phyloP scores from a whole-genome alignment of 1,139 yeast genomes.

The Arxiozyma bovina region DNA sequence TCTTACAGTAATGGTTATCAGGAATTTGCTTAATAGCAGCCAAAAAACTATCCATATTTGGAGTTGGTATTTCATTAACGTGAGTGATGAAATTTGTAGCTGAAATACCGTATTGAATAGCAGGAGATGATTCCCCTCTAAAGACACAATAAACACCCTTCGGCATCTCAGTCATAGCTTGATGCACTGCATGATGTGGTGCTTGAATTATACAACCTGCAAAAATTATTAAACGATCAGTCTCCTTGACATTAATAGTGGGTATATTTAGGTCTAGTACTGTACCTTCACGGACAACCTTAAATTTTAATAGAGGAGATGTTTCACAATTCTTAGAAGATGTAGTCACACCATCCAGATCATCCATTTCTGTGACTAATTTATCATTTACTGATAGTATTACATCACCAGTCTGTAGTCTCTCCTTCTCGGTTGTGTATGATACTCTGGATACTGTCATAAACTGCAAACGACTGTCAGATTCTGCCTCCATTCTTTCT shows the following conservation, averaged over 20 bases:
- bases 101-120: constrained; percentile 71
- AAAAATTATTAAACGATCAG: constrained; percentile 67
- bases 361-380: constrained; percentile 58
- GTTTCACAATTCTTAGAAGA: constrained; percentile 21
- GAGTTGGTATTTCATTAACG: constrained; percentile 69
- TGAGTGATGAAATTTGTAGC: constrained; percentile 82
- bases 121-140: constrained; percentile 74
- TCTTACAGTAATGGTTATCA: constrained; percentile 71
- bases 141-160: constrained; percentile 72
- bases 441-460: constrained; percentile 65
- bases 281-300: constrained; percentile 54
- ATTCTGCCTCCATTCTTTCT: constrained; percentile 48
- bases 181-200: constrained; percentile 66
- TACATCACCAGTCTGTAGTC: constrained; percentile 58
- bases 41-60: constrained; percentile 57
- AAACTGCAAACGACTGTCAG: constrained; percentile 60
- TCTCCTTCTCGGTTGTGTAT: constrained; percentile 37
- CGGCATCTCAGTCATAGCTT: constrained; percentile 70
- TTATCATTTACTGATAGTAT: constrained; percentile 59
- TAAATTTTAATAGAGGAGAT: constrained; percentile 42
- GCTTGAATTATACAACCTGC: constrained; percentile 65
- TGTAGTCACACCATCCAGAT: constrained; percentile 47
- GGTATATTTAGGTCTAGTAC: constrained; percentile 52
- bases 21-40: constrained; percentile 56
- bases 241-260: constrained; percentile 47